Evolutionary conservation across 176 grass and related monocot species (phyloP), one percentile per base, ranked within the genome.

Genomic region (Avena atlantica): DNA sequence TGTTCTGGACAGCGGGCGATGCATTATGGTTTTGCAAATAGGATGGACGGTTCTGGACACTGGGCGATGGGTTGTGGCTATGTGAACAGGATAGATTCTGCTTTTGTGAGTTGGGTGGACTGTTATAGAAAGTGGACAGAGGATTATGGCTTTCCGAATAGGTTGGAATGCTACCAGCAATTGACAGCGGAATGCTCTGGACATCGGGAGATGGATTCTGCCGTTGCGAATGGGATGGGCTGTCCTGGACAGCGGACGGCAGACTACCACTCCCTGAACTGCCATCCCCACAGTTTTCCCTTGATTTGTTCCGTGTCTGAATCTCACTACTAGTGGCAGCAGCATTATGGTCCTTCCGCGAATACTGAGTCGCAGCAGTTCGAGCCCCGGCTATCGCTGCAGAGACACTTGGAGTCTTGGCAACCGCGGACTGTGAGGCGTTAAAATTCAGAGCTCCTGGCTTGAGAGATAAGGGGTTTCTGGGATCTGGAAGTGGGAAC

Each of bases 401-500:
- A 56, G 70, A 86, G 52, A 98, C 78, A 81, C 88, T 92, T 56
- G 65, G 65, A 55, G 89, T 78, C 23, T 88, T 93, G 29, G 80
- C 83, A 19, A 84, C 16, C 0, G 47, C 16, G 23, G 79, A 49
- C 77, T 85, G 81, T 5, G 90, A 82, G 37, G 62, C 61, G 74
- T 56, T 78, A 20, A 85, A 79, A 16, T 56, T 67, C 15, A 95
- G 90, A 88, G 76, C 81, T 53, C 93, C 93, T 52, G 93, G 91
- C 70, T 79, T 92, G 10, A 95, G 72, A 60, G 91, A 95, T 12
- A 88, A 87, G 34, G 60, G 60, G 31, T 98, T 88, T 14, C 27
- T 83, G 3, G 91, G 83, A 70, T 92, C 80, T 70, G 93, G 93
- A 88, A 98, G 92, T 2, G 91, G 95, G 66, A 98, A 98, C 52